Percentiles rank a stretch among this genome's conserved stretches.
Conservation (phyloP, 2,329 filamentous ascomycete genomes). For the Penicillium italicum region DNA sequence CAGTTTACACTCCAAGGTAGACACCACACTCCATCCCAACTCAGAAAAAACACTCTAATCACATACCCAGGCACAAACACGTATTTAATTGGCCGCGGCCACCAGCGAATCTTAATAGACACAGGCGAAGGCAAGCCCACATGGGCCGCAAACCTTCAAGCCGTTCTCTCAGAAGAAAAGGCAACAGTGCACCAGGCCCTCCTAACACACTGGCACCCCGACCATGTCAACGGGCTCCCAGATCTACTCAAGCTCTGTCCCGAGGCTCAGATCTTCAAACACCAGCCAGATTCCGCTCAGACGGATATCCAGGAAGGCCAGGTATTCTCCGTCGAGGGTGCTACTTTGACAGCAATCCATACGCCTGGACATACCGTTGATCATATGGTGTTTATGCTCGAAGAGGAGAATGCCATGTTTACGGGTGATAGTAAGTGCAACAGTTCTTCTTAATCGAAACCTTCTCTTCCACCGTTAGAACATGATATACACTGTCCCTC, state of each 20-base stretch:
- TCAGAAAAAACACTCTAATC: not conserved
- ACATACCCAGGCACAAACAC: constrained; percentile 72
- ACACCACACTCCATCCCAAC: not conserved
- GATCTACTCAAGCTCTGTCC: constrained; percentile 67
- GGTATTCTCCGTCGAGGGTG: constrained; percentile 50
- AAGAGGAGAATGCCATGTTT: constrained; percentile 78
- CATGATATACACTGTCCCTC: not conserved
- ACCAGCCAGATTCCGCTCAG: constrained; percentile 53
- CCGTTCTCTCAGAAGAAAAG: constrained; percentile 63
- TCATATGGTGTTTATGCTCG: constrained; percentile 73
- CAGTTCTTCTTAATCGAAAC: not conserved
- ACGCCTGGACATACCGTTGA: constrained; percentile 76
- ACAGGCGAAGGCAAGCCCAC: constrained; percentile 76
- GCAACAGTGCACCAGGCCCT: constrained; percentile 67
- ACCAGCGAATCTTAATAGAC: constrained; percentile 75
- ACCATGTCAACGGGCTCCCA: constrained; percentile 74
- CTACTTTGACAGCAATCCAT: constrained; percentile 63
- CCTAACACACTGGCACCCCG: constrained; percentile 88
- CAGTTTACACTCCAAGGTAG: constrained; percentile 59
- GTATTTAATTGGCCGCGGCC: constrained; percentile 79
- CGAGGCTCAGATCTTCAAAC: constrained; percentile 62
- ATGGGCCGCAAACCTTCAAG: constrained; percentile 67
- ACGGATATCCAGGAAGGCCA: constrained; percentile 55
- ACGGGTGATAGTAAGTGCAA: constrained; percentile 66
- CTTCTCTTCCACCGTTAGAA: not conserved